Conservation (phyloP, 805 yeast genomes). For the Lipomyces chichibuensis region DNA sequence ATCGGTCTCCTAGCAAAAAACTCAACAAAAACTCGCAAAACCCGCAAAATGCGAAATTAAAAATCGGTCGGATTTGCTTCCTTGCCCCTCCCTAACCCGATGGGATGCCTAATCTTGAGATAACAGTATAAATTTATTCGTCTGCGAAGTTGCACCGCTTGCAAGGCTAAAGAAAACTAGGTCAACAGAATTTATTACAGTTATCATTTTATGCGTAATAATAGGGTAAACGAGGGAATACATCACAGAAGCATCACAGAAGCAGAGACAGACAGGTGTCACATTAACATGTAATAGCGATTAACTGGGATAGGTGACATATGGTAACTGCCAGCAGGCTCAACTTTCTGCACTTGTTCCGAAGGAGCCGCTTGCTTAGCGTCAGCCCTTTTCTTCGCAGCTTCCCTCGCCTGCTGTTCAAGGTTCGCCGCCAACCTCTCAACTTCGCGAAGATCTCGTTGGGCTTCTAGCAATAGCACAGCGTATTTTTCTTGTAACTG, state of each 20-base stretch:
- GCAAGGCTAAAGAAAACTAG: background rate
- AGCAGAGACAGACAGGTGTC: background rate
- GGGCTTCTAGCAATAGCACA: background rate
- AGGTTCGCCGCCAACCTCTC: background rate
- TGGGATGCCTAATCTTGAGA: too few relatives aligned
- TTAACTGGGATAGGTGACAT: background rate
- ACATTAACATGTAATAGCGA: background rate
- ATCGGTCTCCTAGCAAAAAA: too few relatives aligned
- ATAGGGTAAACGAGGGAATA: background rate
- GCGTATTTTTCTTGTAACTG: background rate
- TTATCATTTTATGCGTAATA: background rate
- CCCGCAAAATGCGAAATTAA: too few relatives aligned
- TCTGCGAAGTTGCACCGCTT: too few relatives aligned
- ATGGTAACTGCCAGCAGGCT: background rate
- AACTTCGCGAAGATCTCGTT: constrained; percentile 1
- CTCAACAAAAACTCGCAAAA: too few relatives aligned
- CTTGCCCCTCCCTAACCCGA: background rate
- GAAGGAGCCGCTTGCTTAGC: background rate
- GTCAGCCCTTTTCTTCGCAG: background rate
- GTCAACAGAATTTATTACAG: background rate
- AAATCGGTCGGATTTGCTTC: background rate
- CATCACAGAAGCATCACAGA: background rate
- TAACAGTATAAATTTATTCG: too few relatives aligned
- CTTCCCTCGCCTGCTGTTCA: background rate
- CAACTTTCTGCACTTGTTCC: background rate